Evolutionary conservation across 306 rosid species (phyloP).

Genomic region (Rosa persica): DNA sequence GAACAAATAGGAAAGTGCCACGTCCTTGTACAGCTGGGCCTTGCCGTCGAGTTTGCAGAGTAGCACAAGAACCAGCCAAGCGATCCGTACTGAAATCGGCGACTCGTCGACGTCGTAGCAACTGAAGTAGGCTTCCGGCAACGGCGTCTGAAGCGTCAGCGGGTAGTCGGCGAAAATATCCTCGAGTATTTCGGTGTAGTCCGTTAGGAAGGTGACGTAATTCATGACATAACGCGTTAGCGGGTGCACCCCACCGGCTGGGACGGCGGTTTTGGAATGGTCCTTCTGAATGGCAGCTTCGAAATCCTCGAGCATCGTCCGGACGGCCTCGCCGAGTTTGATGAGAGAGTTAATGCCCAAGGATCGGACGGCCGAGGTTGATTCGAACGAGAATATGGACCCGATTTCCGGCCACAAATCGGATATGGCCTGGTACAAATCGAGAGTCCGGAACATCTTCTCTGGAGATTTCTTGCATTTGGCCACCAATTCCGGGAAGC

Average conservation of each 20-base stretch:
- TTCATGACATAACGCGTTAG: constrained; percentile 97
- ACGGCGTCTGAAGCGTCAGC: constrained; percentile 28
- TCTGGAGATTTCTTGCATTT: constrained; percentile 76
- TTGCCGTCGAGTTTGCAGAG: constrained; percentile 86
- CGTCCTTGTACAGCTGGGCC: constrained; percentile 62
- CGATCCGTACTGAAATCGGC: constrained; percentile 44
- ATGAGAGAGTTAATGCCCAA: constrained; percentile 40
- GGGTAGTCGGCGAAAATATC: constrained; percentile 67
- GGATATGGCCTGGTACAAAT: constrained; percentile 62
- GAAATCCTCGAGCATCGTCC: constrained; percentile 54
- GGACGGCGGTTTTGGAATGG: constrained; percentile 51
- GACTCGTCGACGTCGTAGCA: constrained; percentile 33
- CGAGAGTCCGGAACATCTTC: constrained; percentile 61
- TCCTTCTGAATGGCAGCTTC: constrained; percentile 78
- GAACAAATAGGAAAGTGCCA: constrained; percentile 74
- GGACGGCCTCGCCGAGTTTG: constrained; percentile 46
- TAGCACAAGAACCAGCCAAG: constrained; percentile 68
- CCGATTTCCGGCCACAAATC: constrained; percentile 61
- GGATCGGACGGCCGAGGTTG: constrained; percentile 46
- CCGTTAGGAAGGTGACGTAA: constrained; percentile 60
- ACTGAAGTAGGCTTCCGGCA: constrained; percentile 65
- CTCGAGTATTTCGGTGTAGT: constrained; percentile 47
- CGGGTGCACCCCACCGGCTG: constrained; percentile 77
- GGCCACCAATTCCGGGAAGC: constrained; percentile 72
- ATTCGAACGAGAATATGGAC: constrained; percentile 62